Base-by-base conservation (phyloP, 2,329 filamentous ascomycete species). In the Myotisia sp. region DNA sequence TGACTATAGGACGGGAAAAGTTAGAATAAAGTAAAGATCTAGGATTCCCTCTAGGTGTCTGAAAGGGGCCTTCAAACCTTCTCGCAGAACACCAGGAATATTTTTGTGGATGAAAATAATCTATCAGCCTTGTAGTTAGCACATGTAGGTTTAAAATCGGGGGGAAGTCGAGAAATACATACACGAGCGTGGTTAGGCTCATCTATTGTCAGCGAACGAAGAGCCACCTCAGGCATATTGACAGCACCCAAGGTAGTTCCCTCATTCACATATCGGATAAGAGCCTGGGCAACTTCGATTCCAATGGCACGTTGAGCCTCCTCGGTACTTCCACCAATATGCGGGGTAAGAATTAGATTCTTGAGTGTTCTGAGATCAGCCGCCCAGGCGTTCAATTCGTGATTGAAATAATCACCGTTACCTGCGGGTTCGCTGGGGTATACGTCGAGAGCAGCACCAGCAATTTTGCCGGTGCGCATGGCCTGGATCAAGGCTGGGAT, bases 41-140 rank as follows among this genome's bases (percentile, higher is more conserved):
- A 12, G 23, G 31, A 21, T 8, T 6, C 4, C 7, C 7, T 18
- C n/a, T 3, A 23, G 3, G 14, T 3, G 12, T n/a, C n/a, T n/a
- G n/a, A n/a, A n/a, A n/a, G n/a, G n/a, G n/a, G n/a, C 6, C 19
- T 36, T 32, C 53, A 46, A 60, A 79, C 76, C 75, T 64, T 79
- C 83, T 52, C 85, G 74, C 57, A 98, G 67, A 42, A 98, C 90
- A 67, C 90, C 90, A 30, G 90, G 90, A 14, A 95, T 75, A 62
- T 98, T 98, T 60, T 79, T 80, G 64, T 98, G 90, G 47, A 98
- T 92, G 60, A 87, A 98, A 51, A 95, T 86, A 44, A 95, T 72
- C 67, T 76, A 37, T 22, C 28, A 21, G n/a, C 56, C 48, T 29
- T 23, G 23, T 21, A 22, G 13, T 28, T 10, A 27, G 19, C 16